phyloP scores from a whole-genome alignment of 176 grass and related monocot genomes.

The Bolboschoenus planiculmis region DNA sequence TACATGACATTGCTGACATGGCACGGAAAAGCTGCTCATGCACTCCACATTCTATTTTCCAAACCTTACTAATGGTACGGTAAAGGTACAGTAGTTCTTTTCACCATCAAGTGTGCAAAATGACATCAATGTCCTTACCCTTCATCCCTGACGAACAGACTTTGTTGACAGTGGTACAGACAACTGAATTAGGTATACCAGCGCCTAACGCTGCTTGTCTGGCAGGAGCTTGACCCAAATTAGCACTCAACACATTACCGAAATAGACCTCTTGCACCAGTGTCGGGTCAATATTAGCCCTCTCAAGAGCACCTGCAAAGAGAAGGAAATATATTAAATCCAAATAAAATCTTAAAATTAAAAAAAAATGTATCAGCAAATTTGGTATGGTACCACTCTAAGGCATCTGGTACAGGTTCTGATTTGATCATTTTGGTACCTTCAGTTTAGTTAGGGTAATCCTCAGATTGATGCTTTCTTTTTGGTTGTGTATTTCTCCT shows the following conservation, averaged over 20 bases:
- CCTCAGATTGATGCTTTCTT: too few species aligned
- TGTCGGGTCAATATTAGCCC: slow-evolving; percentile 51
- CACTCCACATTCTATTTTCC: not conserved
- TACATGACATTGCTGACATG: too few species aligned
- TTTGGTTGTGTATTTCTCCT: too few species aligned
- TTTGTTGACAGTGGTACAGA: slow-evolving; percentile 90
- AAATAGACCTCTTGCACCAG: slow-evolving; percentile 97
- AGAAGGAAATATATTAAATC: not conserved
- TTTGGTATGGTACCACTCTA: not conserved
- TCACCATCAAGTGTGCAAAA: not conserved
- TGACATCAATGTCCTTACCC: slow-evolving; percentile 29
- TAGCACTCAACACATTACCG: slow-evolving; percentile 88
- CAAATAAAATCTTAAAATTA: not conserved
- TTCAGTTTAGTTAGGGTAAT: not conserved
- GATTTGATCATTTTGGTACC: not conserved
- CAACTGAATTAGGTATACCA: slow-evolving; percentile 70
- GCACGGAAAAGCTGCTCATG: not conserved
- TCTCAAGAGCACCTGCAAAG: slow-evolving; percentile 51
- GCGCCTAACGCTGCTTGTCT: slow-evolving; percentile 77
- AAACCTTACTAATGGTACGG: not conserved
- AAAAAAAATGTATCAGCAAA: not conserved
- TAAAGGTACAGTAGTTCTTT: not conserved
- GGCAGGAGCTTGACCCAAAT: slow-evolving; percentile 88
- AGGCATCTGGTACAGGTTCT: not conserved
- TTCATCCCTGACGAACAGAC: slow-evolving; percentile 94